Evolutionary conservation across 2,329 filamentous ascomycete species (phyloP), one percentile per base, ranked within the genome.

Genomic region (Pseudogymnoascus sp.): DNA sequence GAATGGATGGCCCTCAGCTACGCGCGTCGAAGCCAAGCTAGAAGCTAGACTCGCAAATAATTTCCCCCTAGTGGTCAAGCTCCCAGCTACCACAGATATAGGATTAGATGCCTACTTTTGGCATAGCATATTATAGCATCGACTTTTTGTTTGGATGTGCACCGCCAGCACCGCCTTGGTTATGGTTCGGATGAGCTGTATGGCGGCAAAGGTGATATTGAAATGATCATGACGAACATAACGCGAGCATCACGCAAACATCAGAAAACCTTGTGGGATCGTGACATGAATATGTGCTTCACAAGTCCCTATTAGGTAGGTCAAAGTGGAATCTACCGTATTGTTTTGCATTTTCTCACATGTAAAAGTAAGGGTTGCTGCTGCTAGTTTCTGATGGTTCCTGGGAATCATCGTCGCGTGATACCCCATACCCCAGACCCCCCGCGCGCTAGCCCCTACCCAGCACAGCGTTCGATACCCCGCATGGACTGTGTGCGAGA

Each of bases 351-450:
- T 17, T 10, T 28, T 17, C 23, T 53, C 23, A 53, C 23, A 53
- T 53, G 26, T 1, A 53, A 28, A 53, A 11, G 47, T 13, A 17
- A 15, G 5, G 15, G 8, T 19, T 31, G 3, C 47, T 31, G 47
- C n/a, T 11, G 5, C n/a, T 11, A 3, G 47, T 53, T 9, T 6
- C 44, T 50, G 44, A 50, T 53, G 8, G 47, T 28, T 28, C 47
- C 47, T 53, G 47, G 31, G 26, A 53, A 53, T 31, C 23, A n/a
- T n/a, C 23, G 26, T 31, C 47, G 26, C 26, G 47, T 53, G 47
- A 53, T 53, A 53, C 47, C 47, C 47, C 47, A 53, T 17, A 53
- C 47, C 47, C 47, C 47, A 53, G 19, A 44, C 21, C 44, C 44
- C 44, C 44, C 13, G 44, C 44, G n/a, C 26, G 28, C 50, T 57